Conservation (phyloP, 2,329 filamentous ascomycete species). For the Aspergillus sergii region DNA sequence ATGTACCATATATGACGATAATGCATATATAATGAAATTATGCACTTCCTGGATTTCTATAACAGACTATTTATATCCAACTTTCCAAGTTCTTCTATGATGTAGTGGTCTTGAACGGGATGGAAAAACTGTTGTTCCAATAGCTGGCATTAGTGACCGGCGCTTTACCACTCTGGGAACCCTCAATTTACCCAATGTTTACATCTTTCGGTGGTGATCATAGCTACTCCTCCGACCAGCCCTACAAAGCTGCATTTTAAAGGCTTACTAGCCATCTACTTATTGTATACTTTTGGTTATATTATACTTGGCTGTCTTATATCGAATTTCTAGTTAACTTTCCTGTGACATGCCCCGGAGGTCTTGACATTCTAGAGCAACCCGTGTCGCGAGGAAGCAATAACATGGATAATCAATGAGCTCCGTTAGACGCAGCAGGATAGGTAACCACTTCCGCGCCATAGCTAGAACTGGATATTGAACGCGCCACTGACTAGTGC, state of each 20-base stretch:
- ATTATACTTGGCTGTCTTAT: constrained; percentile 9
- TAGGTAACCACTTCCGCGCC: not conserved
- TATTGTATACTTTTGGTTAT: constrained; percentile 3
- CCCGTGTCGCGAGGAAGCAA: not conserved
- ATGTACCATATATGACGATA: constrained; percentile 34
- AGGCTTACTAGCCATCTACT: not conserved
- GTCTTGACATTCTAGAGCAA: not conserved
- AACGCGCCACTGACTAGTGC: not conserved
- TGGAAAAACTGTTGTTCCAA: constrained; percentile 5
- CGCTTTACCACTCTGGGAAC: constrained; percentile 25
- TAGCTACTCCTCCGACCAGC: constrained; percentile 2
- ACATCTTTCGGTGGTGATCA: constrained; percentile 25
- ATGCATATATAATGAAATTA: constrained; percentile 27
- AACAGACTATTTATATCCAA: not conserved
- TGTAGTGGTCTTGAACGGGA: not conserved
- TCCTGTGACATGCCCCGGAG: not conserved
- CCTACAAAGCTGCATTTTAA: constrained; percentile 8
- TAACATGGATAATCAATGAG: constrained; percentile 19
- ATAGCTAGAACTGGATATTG: not conserved
- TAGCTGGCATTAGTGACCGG: not conserved
- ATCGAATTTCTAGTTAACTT: not conserved
- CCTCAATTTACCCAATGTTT: constrained; percentile 26
- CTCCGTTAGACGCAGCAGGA: constrained; percentile 2
- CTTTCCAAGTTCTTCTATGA: not conserved
- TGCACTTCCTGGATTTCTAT: constrained; percentile 1